Conservation (phyloP, 2,329 filamentous ascomycete species). For the Colletotrichum agaves region DNA sequence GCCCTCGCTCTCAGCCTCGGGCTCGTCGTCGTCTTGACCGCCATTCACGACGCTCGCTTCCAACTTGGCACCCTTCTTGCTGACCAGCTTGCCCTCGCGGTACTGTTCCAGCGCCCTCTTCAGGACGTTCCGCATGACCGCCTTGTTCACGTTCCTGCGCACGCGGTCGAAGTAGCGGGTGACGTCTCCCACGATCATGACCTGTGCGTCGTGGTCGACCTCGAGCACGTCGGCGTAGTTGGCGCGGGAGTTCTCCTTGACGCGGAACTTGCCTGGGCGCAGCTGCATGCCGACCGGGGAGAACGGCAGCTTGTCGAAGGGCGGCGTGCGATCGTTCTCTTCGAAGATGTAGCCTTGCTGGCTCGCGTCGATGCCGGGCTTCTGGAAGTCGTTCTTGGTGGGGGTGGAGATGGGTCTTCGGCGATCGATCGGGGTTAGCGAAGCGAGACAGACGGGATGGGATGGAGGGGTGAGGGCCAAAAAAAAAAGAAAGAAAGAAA, state of each 20-base stretch:
- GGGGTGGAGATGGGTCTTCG: slow-evolving; percentile 32
- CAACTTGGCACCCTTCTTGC: slow-evolving; percentile 28
- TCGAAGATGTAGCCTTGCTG: slow-evolving; percentile 35
- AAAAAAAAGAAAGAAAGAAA: background rate
- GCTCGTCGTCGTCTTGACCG: slow-evolving; percentile 26
- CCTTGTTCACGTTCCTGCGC: slow-evolving; percentile 34
- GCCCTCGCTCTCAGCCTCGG: slow-evolving; percentile 29
- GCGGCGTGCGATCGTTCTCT: slow-evolving; percentile 33
- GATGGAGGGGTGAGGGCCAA: background rate
- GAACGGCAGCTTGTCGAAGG: slow-evolving; percentile 32
- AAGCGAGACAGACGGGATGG: background rate
- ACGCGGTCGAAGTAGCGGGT: slow-evolving; percentile 34
- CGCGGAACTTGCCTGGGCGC: slow-evolving; percentile 35
- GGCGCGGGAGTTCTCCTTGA: slow-evolving; percentile 34
- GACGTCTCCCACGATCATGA: slow-evolving; percentile 36
- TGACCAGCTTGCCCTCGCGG: slow-evolving; percentile 30
- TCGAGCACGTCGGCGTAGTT: slow-evolving; percentile 36
- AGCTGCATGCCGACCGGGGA: slow-evolving; percentile 34
- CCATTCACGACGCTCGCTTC: slow-evolving; percentile 31
- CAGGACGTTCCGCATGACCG: slow-evolving; percentile 35
- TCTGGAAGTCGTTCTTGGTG: slow-evolving; percentile 36
- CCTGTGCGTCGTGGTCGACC: slow-evolving; percentile 37
- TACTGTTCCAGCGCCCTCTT: slow-evolving; percentile 36
- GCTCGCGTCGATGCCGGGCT: slow-evolving; percentile 36
- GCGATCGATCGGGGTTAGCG: slow-evolving; percentile 20